A percentile compares a stretch with the other conserved stretches of the same genome.
phyloP scores from a whole-genome alignment of 2,329 filamentous ascomycete genomes.

The Aspergillus phoenicis region DNA sequence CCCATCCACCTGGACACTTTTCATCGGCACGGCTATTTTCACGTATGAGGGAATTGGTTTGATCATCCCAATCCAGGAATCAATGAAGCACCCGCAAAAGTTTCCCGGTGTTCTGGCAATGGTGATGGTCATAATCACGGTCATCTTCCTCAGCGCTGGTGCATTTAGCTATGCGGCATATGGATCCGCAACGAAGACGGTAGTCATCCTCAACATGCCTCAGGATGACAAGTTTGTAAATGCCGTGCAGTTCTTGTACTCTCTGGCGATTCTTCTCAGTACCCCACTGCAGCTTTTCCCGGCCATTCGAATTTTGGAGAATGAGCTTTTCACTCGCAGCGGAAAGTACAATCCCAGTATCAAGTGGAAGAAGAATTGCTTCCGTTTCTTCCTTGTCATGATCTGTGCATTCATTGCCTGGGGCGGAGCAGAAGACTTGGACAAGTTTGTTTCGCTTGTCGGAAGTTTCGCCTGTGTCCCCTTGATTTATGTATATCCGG shows the following conservation, averaged over 20 bases:
- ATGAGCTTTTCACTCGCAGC: constrained; percentile 87
- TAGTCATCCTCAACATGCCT: constrained; percentile 92
- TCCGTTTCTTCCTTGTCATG: constrained; percentile 89
- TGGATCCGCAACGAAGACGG: constrained; percentile 91
- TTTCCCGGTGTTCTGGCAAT: constrained; percentile 85
- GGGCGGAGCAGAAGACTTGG: constrained; percentile 87
- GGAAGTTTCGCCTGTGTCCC: constrained; percentile 98
- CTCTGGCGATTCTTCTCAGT: constrained; percentile 92
- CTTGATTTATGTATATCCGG: constrained; percentile 94
- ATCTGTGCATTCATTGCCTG: constrained; percentile 86
- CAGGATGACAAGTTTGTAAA: constrained; percentile 97
- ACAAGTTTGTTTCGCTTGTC: constrained; percentile 96
- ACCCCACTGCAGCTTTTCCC: constrained; percentile 97
- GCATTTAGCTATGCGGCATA: constrained; percentile 95
- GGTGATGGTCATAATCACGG: constrained; percentile 94
- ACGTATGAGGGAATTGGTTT: constrained; percentile 97
- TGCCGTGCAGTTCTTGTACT: constrained; percentile 93
- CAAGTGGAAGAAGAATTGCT: constrained; percentile 99
- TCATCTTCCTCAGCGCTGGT: constrained; percentile 87
- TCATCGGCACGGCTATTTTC: constrained; percentile 98
- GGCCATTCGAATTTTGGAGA: constrained; percentile 93
- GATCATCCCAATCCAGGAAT: constrained; percentile 97
- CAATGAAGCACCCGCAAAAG: constrained; percentile 87
- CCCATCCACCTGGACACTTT: constrained; percentile 87
- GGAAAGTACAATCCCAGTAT: constrained; percentile 98